phyloP scores from a whole-genome alignment of 1,139 yeast genomes.

The Lodderomyces theae region DNA sequence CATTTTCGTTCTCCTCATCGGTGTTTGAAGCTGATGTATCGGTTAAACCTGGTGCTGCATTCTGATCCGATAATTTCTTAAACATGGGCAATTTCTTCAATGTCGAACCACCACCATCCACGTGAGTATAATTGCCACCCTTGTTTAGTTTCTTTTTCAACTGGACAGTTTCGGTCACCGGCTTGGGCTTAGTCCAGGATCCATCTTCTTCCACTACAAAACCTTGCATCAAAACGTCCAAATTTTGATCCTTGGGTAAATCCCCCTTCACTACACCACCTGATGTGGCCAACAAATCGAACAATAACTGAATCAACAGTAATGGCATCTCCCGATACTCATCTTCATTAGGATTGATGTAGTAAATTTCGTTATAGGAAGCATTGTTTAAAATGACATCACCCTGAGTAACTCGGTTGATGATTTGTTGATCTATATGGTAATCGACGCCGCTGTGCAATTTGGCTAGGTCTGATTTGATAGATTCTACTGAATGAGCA shows the following conservation, averaged over 20 bases:
- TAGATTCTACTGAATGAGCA: conserved; percentile 43
- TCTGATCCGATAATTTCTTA: conserved; percentile 22
- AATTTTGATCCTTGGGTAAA: conserved; percentile 46
- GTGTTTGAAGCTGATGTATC: conserved; percentile 38
- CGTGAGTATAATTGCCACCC: conserved; percentile 1
- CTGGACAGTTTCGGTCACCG: conserved; percentile 22
- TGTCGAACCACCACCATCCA: neutral
- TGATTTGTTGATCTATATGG: conserved; percentile 50
- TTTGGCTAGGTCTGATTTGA: conserved; percentile 25
- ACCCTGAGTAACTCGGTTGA: conserved; percentile 64
- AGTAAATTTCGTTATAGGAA: conserved; percentile 50
- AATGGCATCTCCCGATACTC: conserved; percentile 38
- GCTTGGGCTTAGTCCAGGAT: conserved; percentile 47
- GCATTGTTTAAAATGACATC: conserved; percentile 47
- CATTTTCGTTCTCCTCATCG: conserved; percentile 32
- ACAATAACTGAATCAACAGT: conserved; percentile 41
- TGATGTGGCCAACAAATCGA: conserved; percentile 37
- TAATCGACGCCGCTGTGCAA: conserved; percentile 19
- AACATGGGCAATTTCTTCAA: conserved; percentile 23
- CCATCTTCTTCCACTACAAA: conserved; percentile 41
- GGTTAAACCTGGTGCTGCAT: conserved; percentile 30
- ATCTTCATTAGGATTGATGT: conserved; percentile 55
- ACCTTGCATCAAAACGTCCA: conserved; percentile 65
- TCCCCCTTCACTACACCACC: conserved; percentile 53
- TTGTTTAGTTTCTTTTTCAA: conserved; percentile 9